Percentiles rank a stretch among this genome's conserved stretches.
These are phyloP conservation scores for Antrodiella citrinella DNA, from an alignment of 768 basidiomycete species.

Conservation along the genomic window DNA sequence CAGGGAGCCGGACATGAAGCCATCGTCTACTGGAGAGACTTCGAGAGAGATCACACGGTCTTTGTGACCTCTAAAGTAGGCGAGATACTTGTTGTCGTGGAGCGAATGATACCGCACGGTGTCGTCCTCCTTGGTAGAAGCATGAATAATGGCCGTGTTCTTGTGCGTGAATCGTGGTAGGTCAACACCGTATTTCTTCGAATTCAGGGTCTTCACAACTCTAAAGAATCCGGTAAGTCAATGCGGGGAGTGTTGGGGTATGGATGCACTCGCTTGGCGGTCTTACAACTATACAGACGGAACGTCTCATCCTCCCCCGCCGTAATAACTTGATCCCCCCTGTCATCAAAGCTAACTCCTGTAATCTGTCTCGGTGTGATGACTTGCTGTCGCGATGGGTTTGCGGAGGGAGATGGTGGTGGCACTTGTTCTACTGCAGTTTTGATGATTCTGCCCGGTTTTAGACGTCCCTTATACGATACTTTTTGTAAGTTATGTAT, in stretches of 20 bases:
- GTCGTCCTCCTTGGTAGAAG: conserved; percentile 93
- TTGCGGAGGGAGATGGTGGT: conserved; percentile 36
- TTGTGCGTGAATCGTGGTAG: conserved; percentile 94
- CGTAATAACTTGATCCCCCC: conserved; percentile 80
- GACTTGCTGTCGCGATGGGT: conserved; percentile 22
- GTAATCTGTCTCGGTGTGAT: conserved; percentile 70
- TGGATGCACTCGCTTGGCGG: conserved; percentile 76
- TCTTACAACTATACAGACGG: conserved; percentile 79
- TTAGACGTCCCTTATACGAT: conserved; percentile 40
- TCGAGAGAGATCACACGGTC: conserved; percentile 83
- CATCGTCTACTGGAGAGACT: conserved; percentile 88
- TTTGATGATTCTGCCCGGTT: conserved; percentile 87
- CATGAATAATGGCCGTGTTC: conserved; percentile 74
- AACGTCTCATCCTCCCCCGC: conserved; percentile 91
- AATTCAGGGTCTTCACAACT: conserved; percentile 69
- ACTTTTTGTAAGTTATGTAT: neutral
- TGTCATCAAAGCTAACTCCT: conserved; percentile 84
- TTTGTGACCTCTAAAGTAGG: conserved; percentile 94
- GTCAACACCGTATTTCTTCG: conserved; percentile 96
- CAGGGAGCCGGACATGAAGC: conserved; percentile 90
- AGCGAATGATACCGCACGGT: conserved; percentile 91
- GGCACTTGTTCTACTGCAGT: conserved; percentile 58
- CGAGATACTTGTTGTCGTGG: conserved; percentile 93
- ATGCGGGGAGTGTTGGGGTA: conserved; percentile 10
- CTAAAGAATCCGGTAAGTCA: conserved; percentile 37